Conservation (phyloP, 2,329 filamentous ascomycete species). For the Beauveria rudraprayagi region DNA sequence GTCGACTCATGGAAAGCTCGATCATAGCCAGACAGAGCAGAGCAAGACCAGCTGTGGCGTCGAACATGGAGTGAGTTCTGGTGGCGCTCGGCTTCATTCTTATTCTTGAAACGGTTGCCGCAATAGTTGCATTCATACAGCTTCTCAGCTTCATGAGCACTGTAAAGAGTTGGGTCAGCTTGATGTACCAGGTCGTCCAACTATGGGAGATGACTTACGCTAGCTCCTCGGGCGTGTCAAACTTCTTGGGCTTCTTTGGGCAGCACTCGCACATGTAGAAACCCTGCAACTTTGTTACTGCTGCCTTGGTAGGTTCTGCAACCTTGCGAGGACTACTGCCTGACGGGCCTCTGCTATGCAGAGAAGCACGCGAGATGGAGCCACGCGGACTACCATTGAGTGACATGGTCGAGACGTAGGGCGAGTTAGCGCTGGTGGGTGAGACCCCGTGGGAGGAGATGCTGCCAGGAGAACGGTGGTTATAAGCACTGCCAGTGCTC, state of each 20-base stretch:
- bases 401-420: slow-evolving; percentile 40
- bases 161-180: slow-evolving; percentile 29
- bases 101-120: slow-evolving; percentile 95
- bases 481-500: slow-evolving; percentile 26
- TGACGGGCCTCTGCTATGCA: slow-evolving; percentile 39
- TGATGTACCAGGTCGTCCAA: neutral
- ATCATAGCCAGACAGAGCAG: slow-evolving; percentile 68
- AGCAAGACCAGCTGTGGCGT: slow-evolving; percentile 94
- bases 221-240: slow-evolving; percentile 75
- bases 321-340: slow-evolving; percentile 44
- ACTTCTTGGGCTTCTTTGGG: slow-evolving; percentile 94
- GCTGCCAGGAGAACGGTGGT: slow-evolving; percentile 36
- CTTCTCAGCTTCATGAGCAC: slow-evolving; percentile 86
- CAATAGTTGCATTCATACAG: slow-evolving; percentile 93
- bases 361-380: slow-evolving; percentile 33
- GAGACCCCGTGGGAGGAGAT: slow-evolving; percentile 42
- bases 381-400: slow-evolving; percentile 42
- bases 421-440: slow-evolving; percentile 40
- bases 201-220: slow-evolving; percentile 49
- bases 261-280: slow-evolving; percentile 81
- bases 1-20: slow-evolving; percentile 82
- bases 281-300: slow-evolving; percentile 41
- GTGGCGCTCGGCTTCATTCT: slow-evolving; percentile 94
- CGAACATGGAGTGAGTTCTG: slow-evolving; percentile 91
- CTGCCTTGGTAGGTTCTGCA: slow-evolving; percentile 40